Base-by-base conservation (phyloP, 2,329 filamentous ascomycete species). In the Pseudocercospora ulei region DNA sequence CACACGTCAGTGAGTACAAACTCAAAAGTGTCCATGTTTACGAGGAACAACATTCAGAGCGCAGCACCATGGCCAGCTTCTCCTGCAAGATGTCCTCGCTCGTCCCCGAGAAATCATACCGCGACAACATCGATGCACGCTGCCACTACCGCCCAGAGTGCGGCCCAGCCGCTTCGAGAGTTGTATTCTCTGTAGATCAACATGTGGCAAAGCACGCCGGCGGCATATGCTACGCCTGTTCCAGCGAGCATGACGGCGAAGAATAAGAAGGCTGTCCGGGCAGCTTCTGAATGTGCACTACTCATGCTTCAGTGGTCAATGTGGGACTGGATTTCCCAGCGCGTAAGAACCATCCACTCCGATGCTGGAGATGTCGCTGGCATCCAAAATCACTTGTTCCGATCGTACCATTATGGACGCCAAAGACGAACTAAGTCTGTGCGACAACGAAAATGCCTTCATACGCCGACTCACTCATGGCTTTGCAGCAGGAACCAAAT, bases 191-290 rank as follows among this genome's bases (percentile, higher is more conserved):
- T 1, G 17, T 20, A 22, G 11, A 33, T 13, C 30, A 33, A 11
- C 7, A 5, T 8, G 14, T 33, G 17, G 30, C 17, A 33, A 19
- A 33, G 16, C 11, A 33, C n/a, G 20, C 11, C 30, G 7, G 30
- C 18, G n/a, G 23, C 13, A 13, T 33, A 33, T 13, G 30, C 20
- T 12, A 33, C 30, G 16, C 20, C 20, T 8, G 18, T 19, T 7
- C 30, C 30, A 7, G n/a, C 30, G 11, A 33, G 20, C 18, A 19
- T 33, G 18, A 33, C 14, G 18, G n/a, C 30, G 19, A 33, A 33
- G n/a, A 33, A 33, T 17, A 33, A 11, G 7, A 23, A 12, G 6
- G 30, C 30, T 33, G 30, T 33, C 7, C 13, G 11, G 9, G 30
- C 30, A 13, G 30, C 30, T 6, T 13, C 30, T 4, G 30, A 23